Base-by-base conservation (phyloP, 306 rosid species). In the Dryas alaskensis region DNA sequence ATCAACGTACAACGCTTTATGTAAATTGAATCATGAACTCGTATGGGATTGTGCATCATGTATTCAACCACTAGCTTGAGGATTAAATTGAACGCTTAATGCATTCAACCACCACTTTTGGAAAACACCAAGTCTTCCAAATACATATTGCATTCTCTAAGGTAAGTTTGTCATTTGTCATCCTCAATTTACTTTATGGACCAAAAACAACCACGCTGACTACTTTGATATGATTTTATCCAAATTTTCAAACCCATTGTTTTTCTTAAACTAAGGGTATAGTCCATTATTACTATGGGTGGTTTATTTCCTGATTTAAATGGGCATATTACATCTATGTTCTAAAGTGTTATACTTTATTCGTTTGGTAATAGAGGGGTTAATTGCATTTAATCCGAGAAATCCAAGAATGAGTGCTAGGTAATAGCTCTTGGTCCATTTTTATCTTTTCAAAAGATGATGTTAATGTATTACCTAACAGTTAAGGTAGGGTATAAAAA, bases 21-120 rank as follows among this genome's bases (percentile, higher is more conserved):
- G 63, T 25, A 79, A 27, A 65, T 51, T 51, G 72, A 69, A 64
- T 54, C 54, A 47, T 70, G 67, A 80, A 65, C 58, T 61, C 59
- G 17, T 65, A 65, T 75, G 65, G 53, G 53, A 22, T 9, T 45
- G 60, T 70, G 73, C 61, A 19, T 52, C 45, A 37, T 16, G 10
- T 64, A 44, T 39, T 37, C 22, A 22, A 22, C 22, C 22, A 22
- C 22, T 22, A 22, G 22, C 22, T 22, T 22, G 22, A 22, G 22
- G 22, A 22, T 22, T 22, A 22, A 22, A 22, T 22, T 22, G 22
- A 22, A 22, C 22, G 22, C 22, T 22, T 22, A 22, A 22, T 22
- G 22, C 0, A 22, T 22, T 49, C 43, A 31, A 37, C 49, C 72
- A 54, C 65, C 70, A 81, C 75, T 37, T 51, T 3, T 11, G 73